Evolutionary conservation across 2,329 filamentous ascomycete genomes (phyloP), one percentile per base, ranked within the genome.

Genomic region (Pleoardoris graminearum): DNA sequence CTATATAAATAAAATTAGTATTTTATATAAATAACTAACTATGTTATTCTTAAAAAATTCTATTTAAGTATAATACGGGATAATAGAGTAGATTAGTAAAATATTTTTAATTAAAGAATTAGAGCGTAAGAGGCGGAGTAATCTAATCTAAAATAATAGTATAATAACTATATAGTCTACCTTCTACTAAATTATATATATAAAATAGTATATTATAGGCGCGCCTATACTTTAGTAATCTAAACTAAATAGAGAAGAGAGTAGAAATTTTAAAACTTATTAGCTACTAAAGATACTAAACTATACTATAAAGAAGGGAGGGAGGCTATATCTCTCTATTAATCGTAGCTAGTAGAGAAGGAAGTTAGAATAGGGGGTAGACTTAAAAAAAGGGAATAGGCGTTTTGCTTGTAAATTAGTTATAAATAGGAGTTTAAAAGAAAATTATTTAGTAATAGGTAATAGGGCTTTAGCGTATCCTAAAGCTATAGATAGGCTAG

Each of bases 71-170:
- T 38, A 19, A 38, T 14, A 38, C 16, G 12, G 32, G 33, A 29
- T 29, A 48, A 27, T 21, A 14, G 16, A 48, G 45, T 16, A 21
- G 33, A 48, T 48, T 48, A n/a, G 45, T 17, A n/a, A 23, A 39
- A 33, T 33, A 19, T 48, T 14, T 23, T 48, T 33, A 21, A 25
- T 33, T 33, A 35, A 48, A 48, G 32, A 22, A 48, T 17, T 11
- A 16, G 33, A 11, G 33, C 19, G 33, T 16, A 17, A 36, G 33
- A 36, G 33, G 33, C 16, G 33, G 33, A 36, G 33, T 19, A 16
- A 36, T 36, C 33, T 19, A 16, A 36, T 3, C 33, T 36, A 16
- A 36, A 10, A 10, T 10, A 27, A 10, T 10, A 10, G 25, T 10
- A 27, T 10, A 10, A 27, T 6, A 10, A 27, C 6, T 10, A 27